These are phyloP conservation scores for Henningerozyma blattae DNA, from an alignment of 805 yeast species.

Conservation along the genomic window DNA sequence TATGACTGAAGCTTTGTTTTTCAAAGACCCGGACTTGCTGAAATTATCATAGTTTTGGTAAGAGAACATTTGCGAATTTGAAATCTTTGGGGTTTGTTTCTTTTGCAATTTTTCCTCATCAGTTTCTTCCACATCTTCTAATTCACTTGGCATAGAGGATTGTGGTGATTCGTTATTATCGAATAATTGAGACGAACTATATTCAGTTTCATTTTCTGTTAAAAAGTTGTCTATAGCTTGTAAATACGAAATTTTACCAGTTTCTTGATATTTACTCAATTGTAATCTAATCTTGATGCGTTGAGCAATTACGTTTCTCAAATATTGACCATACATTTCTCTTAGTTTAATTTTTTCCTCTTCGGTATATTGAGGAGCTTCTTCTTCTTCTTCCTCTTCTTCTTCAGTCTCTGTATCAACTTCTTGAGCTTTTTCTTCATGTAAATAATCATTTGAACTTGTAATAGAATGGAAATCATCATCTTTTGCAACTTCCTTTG, in stretches of 20 bases:
- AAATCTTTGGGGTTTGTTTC: neutral
- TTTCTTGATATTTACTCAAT: constrained; percentile 13
- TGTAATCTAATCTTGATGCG: constrained; percentile 20
- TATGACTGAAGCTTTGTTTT: neutral
- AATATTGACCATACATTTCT: constrained; percentile 13
- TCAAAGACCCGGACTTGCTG: too few species aligned
- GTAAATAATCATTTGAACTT: neutral
- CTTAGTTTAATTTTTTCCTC: constrained; percentile 1
- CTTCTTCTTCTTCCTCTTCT: constrained; percentile 11
- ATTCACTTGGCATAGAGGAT: neutral
- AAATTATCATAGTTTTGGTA: too few species aligned
- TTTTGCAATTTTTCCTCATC: neutral
- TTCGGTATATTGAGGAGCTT: constrained; percentile 3
- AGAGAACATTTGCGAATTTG: too few species aligned
- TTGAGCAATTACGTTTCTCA: constrained; percentile 15
- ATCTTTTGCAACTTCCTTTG: too few species aligned
- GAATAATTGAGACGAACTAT: neutral
- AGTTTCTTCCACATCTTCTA: neutral
- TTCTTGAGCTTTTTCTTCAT: neutral
- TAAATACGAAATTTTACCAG: constrained; percentile 1
- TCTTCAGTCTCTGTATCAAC: constrained; percentile 5
- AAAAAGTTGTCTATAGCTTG: constrained; percentile 1
- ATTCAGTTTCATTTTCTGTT: neutral
- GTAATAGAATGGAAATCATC: neutral
- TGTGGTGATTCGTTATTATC: neutral